Base-by-base conservation (phyloP, 2,329 filamentous ascomycete genomes). In the Phyllosticta ampelicida region DNA sequence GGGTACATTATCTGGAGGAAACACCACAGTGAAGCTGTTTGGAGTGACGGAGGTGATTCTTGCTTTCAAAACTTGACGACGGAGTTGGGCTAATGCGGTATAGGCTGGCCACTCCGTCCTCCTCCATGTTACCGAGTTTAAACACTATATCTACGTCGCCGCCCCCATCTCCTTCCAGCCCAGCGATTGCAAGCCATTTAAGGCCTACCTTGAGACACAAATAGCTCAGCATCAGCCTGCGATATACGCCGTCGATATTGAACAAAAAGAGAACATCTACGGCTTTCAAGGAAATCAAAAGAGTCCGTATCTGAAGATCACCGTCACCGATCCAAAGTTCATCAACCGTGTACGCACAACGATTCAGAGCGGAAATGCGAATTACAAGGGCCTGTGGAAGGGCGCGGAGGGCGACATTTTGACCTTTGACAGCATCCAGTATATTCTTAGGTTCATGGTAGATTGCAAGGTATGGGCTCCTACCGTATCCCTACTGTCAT, bases 361-460 rank as follows among this genome's bases (percentile, higher is more conserved):
- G 0, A 87, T 99, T 53, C 89, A 96, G 71, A 77, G 76, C 9
- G 86, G 87, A 9, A 78, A 82, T 60, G 86, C 88, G 60, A 96
- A 97, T 69, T 97, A 90, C 81, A 95, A 92, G 71, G 85, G 86
- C 4, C 79, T 96, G 72, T 99, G 94, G 92, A 87, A 84, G 64
- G 52, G 10, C 3, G 77, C 79, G 16, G 81, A 82, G 6, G 82
- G 81, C 19, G 87, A 87, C 19, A 84, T 97, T 63, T 81, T 91
- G 71, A 97, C 94, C 0, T 99, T 92, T 66, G 94, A 99, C 76
- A 96, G 86, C 64, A 91, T 99, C 59, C 89, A 95, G 77, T 99
- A 96, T 68, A 84, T 97, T 23, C 74, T 97, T 63, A 83, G 94
- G 55, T 97, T 99, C 74, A 99, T 99, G 94, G 92, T 99, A 54